Conservation (phyloP, 352 stramenopile genomes). For the Pythium insidiosum region DNA sequence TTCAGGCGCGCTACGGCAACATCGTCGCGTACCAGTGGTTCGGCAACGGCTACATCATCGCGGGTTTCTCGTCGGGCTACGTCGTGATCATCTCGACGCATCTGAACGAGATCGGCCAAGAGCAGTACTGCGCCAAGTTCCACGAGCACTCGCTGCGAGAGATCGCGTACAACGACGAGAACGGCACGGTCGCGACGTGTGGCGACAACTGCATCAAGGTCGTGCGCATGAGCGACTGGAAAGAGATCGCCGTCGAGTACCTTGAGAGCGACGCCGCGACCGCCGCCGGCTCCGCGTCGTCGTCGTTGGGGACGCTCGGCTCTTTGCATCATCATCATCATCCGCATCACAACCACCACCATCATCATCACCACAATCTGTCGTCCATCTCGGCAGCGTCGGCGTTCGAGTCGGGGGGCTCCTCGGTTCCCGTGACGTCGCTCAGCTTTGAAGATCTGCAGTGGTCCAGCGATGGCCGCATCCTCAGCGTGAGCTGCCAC, state of each 20-base stretch:
- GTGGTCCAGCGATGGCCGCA: slow-evolving; percentile 87
- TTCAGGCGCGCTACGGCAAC: slow-evolving; percentile 84
- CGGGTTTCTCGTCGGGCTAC: slow-evolving; percentile 87
- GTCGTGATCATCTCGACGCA: slow-evolving; percentile 89
- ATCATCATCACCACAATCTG: too few species aligned
- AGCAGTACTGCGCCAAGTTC: slow-evolving; percentile 83
- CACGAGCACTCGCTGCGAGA: slow-evolving; percentile 67
- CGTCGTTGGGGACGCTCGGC: background rate
- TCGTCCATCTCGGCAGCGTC: too few species aligned
- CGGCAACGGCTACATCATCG: slow-evolving; percentile 83
- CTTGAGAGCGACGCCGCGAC: slow-evolving; percentile 59
- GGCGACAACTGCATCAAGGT: slow-evolving; percentile 88
- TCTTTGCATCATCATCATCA: too few species aligned
- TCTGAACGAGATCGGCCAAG: slow-evolving; percentile 83
- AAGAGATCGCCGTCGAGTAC: slow-evolving; percentile 77
- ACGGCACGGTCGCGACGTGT: slow-evolving; percentile 79
- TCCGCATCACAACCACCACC: too few species aligned
- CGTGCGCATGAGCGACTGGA: slow-evolving; percentile 88
- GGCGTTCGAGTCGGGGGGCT: background rate
- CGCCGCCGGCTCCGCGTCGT: slow-evolving; percentile 7
- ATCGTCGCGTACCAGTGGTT: slow-evolving; percentile 89
- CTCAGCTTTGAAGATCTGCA: slow-evolving; percentile 66
- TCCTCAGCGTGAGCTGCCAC: slow-evolving; percentile 83
- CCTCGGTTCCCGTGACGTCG: slow-evolving; percentile 12
- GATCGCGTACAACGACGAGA: slow-evolving; percentile 78